Evolutionary conservation across 2,329 filamentous ascomycete species (phyloP).

Genomic region (Aspergillus texensis): DNA sequence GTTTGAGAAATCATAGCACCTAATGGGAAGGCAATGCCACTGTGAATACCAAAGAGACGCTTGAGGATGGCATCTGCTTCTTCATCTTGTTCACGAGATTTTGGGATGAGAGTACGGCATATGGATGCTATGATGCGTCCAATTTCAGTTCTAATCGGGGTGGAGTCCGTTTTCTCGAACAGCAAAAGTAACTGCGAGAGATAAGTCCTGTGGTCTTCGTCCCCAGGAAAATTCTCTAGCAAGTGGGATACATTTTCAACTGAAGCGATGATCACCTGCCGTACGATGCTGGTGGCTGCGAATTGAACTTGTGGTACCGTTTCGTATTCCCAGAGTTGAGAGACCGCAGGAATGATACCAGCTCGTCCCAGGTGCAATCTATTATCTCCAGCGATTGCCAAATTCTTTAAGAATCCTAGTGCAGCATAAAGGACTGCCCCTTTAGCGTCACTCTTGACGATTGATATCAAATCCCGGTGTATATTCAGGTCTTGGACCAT

Average conservation of each 20-base stretch:
- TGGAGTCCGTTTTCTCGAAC: slow-evolving; percentile 46
- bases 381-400: slow-evolving; percentile 49
- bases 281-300: slow-evolving; percentile 44
- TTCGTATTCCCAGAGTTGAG: slow-evolving; percentile 44
- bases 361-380: slow-evolving; percentile 40
- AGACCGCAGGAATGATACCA: slow-evolving; percentile 42
- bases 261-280: slow-evolving; percentile 43
- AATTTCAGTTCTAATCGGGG: slow-evolving; percentile 50
- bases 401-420: slow-evolving; percentile 52
- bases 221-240: slow-evolving; percentile 34
- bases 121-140: slow-evolving; percentile 50
- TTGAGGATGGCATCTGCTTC: slow-evolving; percentile 31
- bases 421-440: slow-evolving; percentile 48
- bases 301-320: slow-evolving; percentile 50
- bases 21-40: slow-evolving; percentile 42
- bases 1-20: slow-evolving; percentile 49
- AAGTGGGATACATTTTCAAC: slow-evolving; percentile 41
- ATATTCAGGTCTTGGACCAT: slow-evolving; percentile 45
- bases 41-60: slow-evolving; percentile 39
- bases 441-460: slow-evolving; percentile 42
- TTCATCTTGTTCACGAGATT: slow-evolving; percentile 25
- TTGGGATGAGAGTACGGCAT: slow-evolving; percentile 42
- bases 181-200: slow-evolving; percentile 46
- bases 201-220: slow-evolving; percentile 38
- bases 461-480: slow-evolving; percentile 43